Evolutionary conservation across 768 basidiomycete species (phyloP).

Genomic region (Pleurotus pulmonarius): DNA sequence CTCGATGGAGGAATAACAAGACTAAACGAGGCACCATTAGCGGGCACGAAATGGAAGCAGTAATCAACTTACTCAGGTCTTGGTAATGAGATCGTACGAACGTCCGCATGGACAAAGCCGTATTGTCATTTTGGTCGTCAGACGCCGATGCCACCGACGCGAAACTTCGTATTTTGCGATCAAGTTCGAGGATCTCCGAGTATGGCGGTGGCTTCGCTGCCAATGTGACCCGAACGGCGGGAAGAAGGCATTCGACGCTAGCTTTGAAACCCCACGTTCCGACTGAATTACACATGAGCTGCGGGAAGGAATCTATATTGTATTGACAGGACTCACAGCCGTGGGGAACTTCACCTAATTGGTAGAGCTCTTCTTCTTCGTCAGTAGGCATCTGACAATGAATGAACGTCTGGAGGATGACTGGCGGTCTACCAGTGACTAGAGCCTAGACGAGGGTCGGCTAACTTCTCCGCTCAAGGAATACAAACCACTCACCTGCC

Average conservation of each 20-base stretch:
- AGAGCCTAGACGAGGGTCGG: constrained; percentile 30
- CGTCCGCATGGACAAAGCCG: constrained; percentile 35
- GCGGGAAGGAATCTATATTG: background rate
- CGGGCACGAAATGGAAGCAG: constrained; percentile 4
- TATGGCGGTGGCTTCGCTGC: constrained; percentile 42
- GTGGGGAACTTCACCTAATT: constrained; percentile 36
- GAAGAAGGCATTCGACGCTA: constrained; percentile 36
- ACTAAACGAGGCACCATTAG: constrained; percentile 26
- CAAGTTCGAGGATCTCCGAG: constrained; percentile 43
- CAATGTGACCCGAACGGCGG: constrained; percentile 36
- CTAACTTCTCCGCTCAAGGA: background rate
- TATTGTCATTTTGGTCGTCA: constrained; percentile 22
- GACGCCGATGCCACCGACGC: constrained; percentile 19
- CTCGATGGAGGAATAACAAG: constrained; percentile 51
- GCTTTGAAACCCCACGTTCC: constrained; percentile 45
- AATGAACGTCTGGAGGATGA: constrained; percentile 36
- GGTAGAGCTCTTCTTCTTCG: constrained; percentile 41
- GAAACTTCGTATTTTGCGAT: constrained; percentile 42
- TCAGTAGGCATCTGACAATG: constrained; percentile 43
- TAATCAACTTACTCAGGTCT: constrained; percentile 32
- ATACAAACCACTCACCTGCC: constrained; percentile 36
- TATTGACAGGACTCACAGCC: constrained; percentile 35
- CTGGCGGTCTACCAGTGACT: constrained; percentile 46
- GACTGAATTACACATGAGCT: constrained; percentile 24
- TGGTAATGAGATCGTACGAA: constrained; percentile 41